Evolutionary conservation across 2,329 filamentous ascomycete genomes (phyloP).

Genomic region (Cyanodermella asteris): DNA sequence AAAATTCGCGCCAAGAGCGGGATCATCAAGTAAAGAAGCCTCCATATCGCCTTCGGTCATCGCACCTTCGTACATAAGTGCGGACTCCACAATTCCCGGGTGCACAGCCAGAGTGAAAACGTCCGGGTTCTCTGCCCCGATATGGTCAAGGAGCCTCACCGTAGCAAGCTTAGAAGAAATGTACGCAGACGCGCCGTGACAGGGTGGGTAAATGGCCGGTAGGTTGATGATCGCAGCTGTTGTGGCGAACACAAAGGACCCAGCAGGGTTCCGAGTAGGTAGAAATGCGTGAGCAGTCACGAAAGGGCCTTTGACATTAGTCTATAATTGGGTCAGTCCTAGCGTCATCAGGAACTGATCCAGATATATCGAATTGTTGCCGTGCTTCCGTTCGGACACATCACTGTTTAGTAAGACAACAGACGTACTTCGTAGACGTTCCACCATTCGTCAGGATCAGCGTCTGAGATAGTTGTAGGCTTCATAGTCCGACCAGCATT

Average conservation of each 20-base stretch:
- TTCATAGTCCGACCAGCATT: conserved; percentile 8
- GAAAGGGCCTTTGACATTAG: conserved; percentile 9
- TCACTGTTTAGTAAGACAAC: neutral
- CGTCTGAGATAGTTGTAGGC: conserved; percentile 2
- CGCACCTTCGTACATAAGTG: no score
- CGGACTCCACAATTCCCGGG: conserved; percentile 3
- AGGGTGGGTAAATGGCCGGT: conserved; percentile 2
- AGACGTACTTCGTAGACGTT: conserved; percentile 9
- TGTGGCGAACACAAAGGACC: conserved; percentile 1
- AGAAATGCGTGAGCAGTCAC: conserved; percentile 1
- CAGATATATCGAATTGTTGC: no score
- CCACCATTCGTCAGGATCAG: conserved; percentile 9
- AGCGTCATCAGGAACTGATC: no score
- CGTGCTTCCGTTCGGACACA: no score
- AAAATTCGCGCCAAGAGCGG: conserved; percentile 19
- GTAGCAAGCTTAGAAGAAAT: conserved; percentile 3
- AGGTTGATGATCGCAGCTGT: conserved; percentile 2
- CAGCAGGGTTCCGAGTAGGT: neutral
- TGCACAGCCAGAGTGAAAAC: conserved; percentile 3
- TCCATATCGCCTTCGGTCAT: no score
- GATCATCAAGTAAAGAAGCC: no score
- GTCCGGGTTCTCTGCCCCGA: conserved; percentile 3
- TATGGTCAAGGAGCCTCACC: conserved; percentile 1
- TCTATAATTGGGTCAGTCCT: conserved; percentile 5
- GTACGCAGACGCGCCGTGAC: conserved; percentile 1